Evolutionary conservation across 441 rosid genomes (phyloP).

Genomic region (Arabidopsis hybrid): DNA sequence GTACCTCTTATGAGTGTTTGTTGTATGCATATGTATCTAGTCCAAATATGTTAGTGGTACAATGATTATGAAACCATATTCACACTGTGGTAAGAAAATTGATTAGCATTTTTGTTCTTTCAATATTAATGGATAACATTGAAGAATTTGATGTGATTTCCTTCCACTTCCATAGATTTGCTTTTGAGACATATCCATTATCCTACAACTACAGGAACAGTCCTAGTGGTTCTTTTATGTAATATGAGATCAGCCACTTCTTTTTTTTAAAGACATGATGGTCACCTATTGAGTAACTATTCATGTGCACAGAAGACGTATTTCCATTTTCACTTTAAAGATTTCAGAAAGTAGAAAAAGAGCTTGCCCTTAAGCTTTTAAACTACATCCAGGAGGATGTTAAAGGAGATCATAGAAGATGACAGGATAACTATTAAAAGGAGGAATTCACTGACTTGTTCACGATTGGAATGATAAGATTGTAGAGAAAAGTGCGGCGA

Average conservation of each 20-base stretch:
- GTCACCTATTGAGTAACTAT: slow-evolving; percentile 12
- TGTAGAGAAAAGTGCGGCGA: slow-evolving; percentile 87
- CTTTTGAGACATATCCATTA: slow-evolving; percentile 36
- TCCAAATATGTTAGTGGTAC: slow-evolving; percentile 32
- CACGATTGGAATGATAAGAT: slow-evolving; percentile 83
- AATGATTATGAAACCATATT: slow-evolving; percentile 30
- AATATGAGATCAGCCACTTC: slow-evolving; percentile 38
- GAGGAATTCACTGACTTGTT: slow-evolving; percentile 58
- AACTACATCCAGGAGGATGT: slow-evolving; percentile 8
- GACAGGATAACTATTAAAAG: slow-evolving; percentile 2
- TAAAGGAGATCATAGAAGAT: background rate
- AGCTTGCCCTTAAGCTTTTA: background rate
- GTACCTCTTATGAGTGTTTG: slow-evolving; percentile 31
- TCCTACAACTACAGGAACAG: slow-evolving; percentile 33
- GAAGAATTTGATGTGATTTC: slow-evolving; percentile 35
- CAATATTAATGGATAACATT: slow-evolving; percentile 20
- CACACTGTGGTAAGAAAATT: background rate
- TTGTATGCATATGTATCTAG: background rate
- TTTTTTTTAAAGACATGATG: background rate
- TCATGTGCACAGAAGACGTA: background rate
- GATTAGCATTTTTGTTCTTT: background rate
- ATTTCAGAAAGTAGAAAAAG: slow-evolving; percentile 13
- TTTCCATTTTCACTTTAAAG: background rate
- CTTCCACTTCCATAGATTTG: slow-evolving; percentile 29
- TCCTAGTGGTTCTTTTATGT: slow-evolving; percentile 38